These are phyloP conservation scores for Ambispora gerdemannii DNA, from an alignment of 192 early-diverging fungal species.

Conservation along the genomic window DNA sequence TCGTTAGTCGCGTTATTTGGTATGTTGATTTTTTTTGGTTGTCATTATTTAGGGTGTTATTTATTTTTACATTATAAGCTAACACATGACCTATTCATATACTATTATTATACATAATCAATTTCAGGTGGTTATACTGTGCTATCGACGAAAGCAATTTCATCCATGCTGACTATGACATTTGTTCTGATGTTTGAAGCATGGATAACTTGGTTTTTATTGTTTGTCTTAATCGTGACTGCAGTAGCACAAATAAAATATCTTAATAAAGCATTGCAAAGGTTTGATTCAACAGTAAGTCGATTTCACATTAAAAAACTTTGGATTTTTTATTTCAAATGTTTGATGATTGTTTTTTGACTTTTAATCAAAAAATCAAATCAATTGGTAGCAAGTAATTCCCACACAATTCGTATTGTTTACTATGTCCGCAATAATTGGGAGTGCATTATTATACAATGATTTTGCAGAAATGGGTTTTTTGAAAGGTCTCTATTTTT, in stretches of 20 bases:
- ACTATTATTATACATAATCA: too few relatives aligned
- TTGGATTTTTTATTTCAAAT: not conserved
- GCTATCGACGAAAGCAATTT: conserved; percentile 64
- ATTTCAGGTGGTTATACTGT: conserved; percentile 67
- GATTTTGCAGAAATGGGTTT: conserved; percentile 58
- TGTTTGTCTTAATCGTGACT: conserved; percentile 56
- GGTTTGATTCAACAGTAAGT: conserved; percentile 61
- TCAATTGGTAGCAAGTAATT: conserved; percentile 53
- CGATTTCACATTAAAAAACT: not conserved
- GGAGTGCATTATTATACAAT: conserved; percentile 62
- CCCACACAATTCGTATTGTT: conserved; percentile 78
- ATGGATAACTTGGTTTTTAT: conserved; percentile 60
- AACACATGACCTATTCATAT: too few relatives aligned
- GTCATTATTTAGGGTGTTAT: not conserved
- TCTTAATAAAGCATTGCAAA: conserved; percentile 62
- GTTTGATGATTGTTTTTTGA: not conserved
- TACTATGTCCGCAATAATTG: conserved; percentile 66
- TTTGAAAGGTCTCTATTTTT: conserved; percentile 45
- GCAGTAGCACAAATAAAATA: conserved; percentile 65
- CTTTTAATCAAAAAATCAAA: conserved; percentile 30
- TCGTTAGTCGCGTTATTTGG: conserved; percentile 66
- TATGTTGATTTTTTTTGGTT: conserved; percentile 34
- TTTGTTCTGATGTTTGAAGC: conserved; percentile 63
- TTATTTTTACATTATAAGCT: conserved; percentile 3
- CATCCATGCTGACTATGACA: conserved; percentile 60